These are phyloP conservation scores for Heritiera littoralis DNA, from an alignment of 345 rosid genomes.

Conservation along the genomic window DNA sequence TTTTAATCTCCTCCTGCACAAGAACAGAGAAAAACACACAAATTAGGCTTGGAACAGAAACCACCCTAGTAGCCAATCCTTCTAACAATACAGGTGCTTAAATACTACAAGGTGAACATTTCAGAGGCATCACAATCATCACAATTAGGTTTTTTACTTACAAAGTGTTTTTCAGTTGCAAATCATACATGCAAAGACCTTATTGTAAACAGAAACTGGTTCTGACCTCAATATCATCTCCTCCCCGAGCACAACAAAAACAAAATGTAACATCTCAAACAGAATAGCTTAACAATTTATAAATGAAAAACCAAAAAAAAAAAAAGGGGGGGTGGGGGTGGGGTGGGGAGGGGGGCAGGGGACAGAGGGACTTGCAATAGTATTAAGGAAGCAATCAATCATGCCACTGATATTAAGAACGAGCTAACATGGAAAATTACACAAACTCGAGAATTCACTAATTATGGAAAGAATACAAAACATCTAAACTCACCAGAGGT, in stretches of 20 bases:
- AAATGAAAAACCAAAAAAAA: neutral
- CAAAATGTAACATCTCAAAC: neutral
- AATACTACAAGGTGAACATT: neutral
- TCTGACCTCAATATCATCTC: neutral
- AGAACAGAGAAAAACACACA: constrained; percentile 14
- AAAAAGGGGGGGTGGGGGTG: too few species aligned
- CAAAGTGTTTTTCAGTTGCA: neutral
- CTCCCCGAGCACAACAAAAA: neutral
- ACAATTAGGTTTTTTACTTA: neutral
- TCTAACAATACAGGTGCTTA: neutral
- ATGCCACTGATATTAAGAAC: neutral
- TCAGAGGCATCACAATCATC: neutral
- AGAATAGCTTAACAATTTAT: neutral
- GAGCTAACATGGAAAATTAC: neutral
- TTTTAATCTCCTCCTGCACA: constrained; percentile 86
- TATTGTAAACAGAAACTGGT: neutral
- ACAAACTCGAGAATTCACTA: neutral
- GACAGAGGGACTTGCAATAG: neutral
- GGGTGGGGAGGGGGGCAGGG: too few species aligned
- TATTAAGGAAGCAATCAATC: neutral
- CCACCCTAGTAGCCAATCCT: neutral
- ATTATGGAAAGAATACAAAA: constrained; percentile 4
- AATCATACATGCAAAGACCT: neutral
- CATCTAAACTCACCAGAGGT: constrained; percentile 63
- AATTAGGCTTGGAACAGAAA: constrained; percentile 8